A percentile compares a stretch with the other conserved stretches of the same genome.
These are phyloP conservation scores for Fusarium redolens DNA, from an alignment of 2,329 filamentous ascomycete genomes.

Conservation along the genomic window DNA sequence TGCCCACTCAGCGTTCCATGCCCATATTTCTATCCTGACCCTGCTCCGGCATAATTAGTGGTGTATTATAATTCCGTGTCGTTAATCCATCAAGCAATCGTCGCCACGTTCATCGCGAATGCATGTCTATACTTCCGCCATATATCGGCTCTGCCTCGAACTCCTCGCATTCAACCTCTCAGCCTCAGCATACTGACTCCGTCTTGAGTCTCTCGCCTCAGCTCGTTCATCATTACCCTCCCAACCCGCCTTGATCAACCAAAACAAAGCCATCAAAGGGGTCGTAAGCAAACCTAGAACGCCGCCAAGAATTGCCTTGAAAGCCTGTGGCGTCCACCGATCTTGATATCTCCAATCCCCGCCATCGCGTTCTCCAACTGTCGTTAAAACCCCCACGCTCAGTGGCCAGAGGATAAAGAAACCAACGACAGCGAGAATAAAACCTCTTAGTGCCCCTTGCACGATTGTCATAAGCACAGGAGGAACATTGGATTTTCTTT, in stretches of 20 bases:
- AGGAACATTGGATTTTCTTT: not conserved
- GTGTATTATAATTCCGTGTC: not conserved
- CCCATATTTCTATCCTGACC: not conserved
- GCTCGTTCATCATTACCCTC: conserved; percentile 28
- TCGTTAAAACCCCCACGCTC: conserved; percentile 56
- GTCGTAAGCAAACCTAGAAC: conserved; percentile 59
- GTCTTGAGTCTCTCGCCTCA: conserved; percentile 12
- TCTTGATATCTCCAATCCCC: conserved; percentile 58
- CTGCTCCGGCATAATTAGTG: not conserved
- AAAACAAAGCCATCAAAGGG: conserved; percentile 61
- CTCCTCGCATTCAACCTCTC: not conserved
- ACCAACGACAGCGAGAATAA: conserved; percentile 47
- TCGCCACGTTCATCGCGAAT: not conserved
- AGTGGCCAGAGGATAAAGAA: conserved; percentile 59
- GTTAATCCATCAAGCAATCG: not conserved
- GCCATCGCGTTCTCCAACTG: conserved; percentile 50
- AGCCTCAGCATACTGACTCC: not conserved
- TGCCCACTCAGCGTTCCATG: not conserved
- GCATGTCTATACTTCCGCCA: not conserved
- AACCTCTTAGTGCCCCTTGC: conserved; percentile 44
- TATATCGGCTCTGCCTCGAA: not conserved
- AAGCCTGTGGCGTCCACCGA: conserved; percentile 60
- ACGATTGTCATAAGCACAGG: conserved; percentile 38
- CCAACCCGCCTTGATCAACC: conserved; percentile 64
- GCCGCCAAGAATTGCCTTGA: conserved; percentile 62